Conservation (phyloP, 2,329 filamentous ascomycete genomes). For the Fusarium poae region DNA sequence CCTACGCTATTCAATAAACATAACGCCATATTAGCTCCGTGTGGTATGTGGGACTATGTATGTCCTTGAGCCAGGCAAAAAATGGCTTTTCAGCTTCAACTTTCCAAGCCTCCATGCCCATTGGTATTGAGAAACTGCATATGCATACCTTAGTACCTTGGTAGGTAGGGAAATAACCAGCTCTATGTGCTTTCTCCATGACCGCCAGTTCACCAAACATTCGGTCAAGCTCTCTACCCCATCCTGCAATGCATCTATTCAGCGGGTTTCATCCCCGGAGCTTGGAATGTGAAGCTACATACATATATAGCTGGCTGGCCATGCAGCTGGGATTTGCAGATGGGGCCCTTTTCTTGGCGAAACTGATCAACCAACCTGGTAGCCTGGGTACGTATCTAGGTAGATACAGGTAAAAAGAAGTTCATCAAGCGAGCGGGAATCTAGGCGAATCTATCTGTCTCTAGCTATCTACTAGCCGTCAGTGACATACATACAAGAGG, state of each 20-base stretch:
- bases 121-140: background rate
- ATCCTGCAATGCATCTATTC: slow-evolving; percentile 12
- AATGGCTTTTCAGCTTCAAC: slow-evolving; percentile 17
- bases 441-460: slow-evolving; percentile 36
- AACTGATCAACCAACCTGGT: background rate
- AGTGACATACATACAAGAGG: slow-evolving; percentile 6
- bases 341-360: slow-evolving; percentile 20
- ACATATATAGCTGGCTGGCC: slow-evolving; percentile 4
- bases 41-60: background rate
- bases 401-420: slow-evolving; percentile 18
- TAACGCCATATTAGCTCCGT: background rate
- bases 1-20: background rate
- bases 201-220: slow-evolving; percentile 25
- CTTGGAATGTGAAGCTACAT: slow-evolving; percentile 37
- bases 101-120: slow-evolving; percentile 29
- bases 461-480: slow-evolving; percentile 3
- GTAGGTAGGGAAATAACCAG: background rate
- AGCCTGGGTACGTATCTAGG: background rate
- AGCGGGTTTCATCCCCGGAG: slow-evolving; percentile 33
- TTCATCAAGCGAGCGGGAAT: slow-evolving; percentile 31
- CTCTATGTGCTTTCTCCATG: slow-evolving; percentile 3
- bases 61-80: background rate
- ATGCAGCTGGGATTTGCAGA: slow-evolving; percentile 17
- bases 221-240: slow-evolving; percentile 23
- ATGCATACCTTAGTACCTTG: background rate